These are phyloP conservation scores for Rubroshorea leprosula DNA, from an alignment of 345 rosid species.

Conservation along the genomic window DNA sequence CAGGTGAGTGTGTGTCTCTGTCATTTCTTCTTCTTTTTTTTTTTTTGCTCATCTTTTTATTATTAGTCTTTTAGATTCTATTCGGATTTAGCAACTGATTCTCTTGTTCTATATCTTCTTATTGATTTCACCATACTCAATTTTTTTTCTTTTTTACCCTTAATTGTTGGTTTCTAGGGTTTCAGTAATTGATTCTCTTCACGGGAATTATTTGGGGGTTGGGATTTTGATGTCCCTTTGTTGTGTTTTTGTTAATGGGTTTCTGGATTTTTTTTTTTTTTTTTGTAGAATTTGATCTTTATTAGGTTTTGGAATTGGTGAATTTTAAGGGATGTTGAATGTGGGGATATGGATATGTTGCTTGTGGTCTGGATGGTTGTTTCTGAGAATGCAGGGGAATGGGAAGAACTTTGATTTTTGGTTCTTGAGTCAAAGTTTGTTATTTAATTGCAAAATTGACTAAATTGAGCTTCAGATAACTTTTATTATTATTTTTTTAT, in stretches of 20 bases:
- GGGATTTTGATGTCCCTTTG: background rate
- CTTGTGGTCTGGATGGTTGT: too few species aligned
- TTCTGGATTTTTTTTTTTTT: too few species aligned
- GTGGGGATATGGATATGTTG: too few species aligned
- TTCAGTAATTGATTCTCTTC: constrained; percentile 7
- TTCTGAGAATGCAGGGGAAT: too few species aligned
- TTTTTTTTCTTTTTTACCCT: too few species aligned
- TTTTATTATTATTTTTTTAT: too few species aligned
- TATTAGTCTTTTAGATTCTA: constrained; percentile 14
- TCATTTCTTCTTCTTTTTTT: constrained; percentile 12
- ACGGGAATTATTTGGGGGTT: background rate
- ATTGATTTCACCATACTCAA: constrained; percentile 6
- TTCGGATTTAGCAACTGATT: background rate
- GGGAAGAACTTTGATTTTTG: too few species aligned
- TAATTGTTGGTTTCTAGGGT: constrained; percentile 8
- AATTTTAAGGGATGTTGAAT: too few species aligned
- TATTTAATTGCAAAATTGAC: too few species aligned
- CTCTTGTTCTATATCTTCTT: background rate
- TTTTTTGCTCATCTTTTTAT: constrained; percentile 7
- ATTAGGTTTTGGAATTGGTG: background rate
- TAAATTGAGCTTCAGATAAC: too few species aligned
- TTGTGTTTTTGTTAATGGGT: background rate
- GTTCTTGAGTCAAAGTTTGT: too few species aligned
- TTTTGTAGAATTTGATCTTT: background rate
- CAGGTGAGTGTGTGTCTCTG: constrained; percentile 35